Evolutionary conservation across 2,329 filamentous ascomycete genomes (phyloP).

Genomic region (Colletotrichum kahawae): DNA sequence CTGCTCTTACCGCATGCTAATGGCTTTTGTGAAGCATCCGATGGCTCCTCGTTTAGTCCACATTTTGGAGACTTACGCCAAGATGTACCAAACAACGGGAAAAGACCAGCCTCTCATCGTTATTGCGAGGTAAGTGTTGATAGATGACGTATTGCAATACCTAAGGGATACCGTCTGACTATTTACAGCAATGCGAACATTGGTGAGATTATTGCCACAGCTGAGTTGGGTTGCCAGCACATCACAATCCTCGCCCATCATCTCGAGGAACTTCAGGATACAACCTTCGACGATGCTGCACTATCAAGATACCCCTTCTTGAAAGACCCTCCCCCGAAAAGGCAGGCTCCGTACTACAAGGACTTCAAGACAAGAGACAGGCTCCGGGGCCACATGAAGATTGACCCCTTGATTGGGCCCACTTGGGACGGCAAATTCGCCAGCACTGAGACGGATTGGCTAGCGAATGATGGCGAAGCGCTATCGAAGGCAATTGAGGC

Average conservation of each 20-base stretch:
- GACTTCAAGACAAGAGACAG: background rate
- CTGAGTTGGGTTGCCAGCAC: background rate
- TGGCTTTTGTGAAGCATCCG: background rate
- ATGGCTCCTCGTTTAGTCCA: background rate
- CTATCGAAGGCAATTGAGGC: background rate
- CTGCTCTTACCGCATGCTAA: background rate
- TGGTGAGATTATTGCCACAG: background rate
- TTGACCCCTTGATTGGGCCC: background rate
- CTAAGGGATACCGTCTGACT: background rate
- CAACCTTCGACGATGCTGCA: background rate
- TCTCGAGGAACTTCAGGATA: background rate
- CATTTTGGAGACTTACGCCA: background rate
- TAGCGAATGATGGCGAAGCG: background rate
- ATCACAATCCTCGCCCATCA: background rate
- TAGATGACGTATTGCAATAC: too few relatives aligned
- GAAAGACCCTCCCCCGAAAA: background rate
- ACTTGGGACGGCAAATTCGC: background rate
- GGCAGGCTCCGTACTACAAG: background rate
- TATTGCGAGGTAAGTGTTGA: background rate
- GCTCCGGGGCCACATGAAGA: background rate
- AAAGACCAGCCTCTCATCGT: background rate
- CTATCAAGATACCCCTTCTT: background rate
- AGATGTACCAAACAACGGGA: background rate
- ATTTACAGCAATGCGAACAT: background rate
- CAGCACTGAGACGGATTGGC: background rate